These are phyloP conservation scores for Pleoardoris graminearum DNA, from an alignment of 2,329 filamentous ascomycete species.

Conservation along the genomic window DNA sequence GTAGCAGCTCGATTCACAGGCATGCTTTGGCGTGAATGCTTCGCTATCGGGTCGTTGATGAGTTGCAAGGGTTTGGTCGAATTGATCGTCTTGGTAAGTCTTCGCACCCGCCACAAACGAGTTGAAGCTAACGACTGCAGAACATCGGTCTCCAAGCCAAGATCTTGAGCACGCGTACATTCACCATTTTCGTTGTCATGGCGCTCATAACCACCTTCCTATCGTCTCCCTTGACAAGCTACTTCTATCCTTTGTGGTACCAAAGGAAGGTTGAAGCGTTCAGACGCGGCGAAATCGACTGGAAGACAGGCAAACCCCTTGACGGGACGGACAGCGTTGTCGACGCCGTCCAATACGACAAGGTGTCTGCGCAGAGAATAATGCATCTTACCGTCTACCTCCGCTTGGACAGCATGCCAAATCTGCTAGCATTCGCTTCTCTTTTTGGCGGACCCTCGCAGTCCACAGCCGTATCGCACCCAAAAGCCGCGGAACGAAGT, in stretches of 20 bases:
- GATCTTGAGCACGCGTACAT: slow-evolving; percentile 78
- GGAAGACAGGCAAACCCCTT: slow-evolving; percentile 65
- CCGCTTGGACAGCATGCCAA: slow-evolving; percentile 80
- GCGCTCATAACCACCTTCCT: slow-evolving; percentile 82
- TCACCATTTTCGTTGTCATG: slow-evolving; percentile 96
- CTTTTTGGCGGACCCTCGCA: slow-evolving; percentile 66
- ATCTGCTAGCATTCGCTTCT: slow-evolving; percentile 79
- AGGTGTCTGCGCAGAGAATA: slow-evolving; percentile 56
- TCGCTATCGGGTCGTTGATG: slow-evolving; percentile 88
- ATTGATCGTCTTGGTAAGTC: slow-evolving; percentile 82
- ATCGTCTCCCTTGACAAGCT: slow-evolving; percentile 75
- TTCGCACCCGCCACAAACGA: not conserved
- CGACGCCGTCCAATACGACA: slow-evolving; percentile 52
- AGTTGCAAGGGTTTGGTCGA: slow-evolving; percentile 96
- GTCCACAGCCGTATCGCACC: slow-evolving; percentile 44
- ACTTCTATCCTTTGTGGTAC: slow-evolving; percentile 77
- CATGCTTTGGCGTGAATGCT: slow-evolving; percentile 85
- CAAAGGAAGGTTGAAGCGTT: slow-evolving; percentile 72
- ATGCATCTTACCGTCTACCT: slow-evolving; percentile 77
- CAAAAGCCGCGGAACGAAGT: slow-evolving; percentile 30
- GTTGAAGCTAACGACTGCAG: slow-evolving; percentile 43
- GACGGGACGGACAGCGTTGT: slow-evolving; percentile 44
- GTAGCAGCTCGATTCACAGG: slow-evolving; percentile 75
- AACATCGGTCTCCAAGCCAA: slow-evolving; percentile 82
- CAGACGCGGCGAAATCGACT: slow-evolving; percentile 88